Evolutionary conservation across 345 rosid species (phyloP), one percentile per base, ranked within the genome.

Genomic region (Excoecaria agallocha): DNA sequence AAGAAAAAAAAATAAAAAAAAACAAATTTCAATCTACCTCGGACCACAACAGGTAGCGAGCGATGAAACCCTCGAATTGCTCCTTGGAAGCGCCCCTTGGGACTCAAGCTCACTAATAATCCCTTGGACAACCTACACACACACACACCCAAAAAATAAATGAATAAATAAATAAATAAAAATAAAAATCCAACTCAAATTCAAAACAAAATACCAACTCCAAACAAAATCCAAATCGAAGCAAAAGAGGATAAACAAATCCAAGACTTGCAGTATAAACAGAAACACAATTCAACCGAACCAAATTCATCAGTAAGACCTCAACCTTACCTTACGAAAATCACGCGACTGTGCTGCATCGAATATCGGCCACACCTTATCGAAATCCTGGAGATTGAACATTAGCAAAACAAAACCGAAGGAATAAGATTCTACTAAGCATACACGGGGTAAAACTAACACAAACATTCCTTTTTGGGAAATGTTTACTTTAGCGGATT

Each of bases 41-140:
- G 96, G 97, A 75, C 99, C 99, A 50, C 99, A 95, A 71, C 99
- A 95, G 17, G 99, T 95, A 54, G 99, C 98, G 15, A 95, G 96
- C 19, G 99, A 95, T 37, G 99, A 95, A 86, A 95, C 99, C 89
- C 99, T 89, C 1, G 99, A 95, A 83, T 93, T 95, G 81, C 99
- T 93, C 86, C 98, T 85, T 22, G 99, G 99, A 72, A 95, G 89
- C 16, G 98, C 98, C 77, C 99, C 99, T 85, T 91, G 99, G 30
- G 98, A 88, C 80, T 95, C 99, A 54, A 95, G 97, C 90, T 95
- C 99, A 68, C 96, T 91, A 59, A 95, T 95, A 76, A 95, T 89
- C 77, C 94, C 96, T 91, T 95, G 99, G 70, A 95, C 99, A 77
- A 91, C 99, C 98, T 95, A 83, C 68, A 66, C 77, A 68, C n/a